Base-by-base conservation (phyloP, 352 stramenopile species). In the Pythium graminicola region DNA sequence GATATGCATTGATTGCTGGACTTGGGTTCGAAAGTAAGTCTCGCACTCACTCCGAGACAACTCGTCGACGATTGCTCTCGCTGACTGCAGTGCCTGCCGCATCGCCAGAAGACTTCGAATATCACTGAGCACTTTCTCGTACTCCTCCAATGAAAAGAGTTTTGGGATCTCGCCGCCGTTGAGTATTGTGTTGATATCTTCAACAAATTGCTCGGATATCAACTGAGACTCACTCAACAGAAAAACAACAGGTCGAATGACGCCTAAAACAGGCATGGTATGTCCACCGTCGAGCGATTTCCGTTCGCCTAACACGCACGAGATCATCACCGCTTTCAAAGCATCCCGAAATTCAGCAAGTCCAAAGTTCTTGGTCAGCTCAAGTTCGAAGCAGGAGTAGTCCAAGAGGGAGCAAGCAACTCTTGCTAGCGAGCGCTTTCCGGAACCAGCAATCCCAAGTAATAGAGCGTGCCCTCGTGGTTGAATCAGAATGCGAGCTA, bases 181-280 rank as follows among this genome's bases (percentile, higher is more conserved):
- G 26, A 98, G 67, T 8, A 98, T 67, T 45, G 97, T 97, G 68
- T 98, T 98, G 67, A 97, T 94, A 46, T 97, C 92, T 50, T 97
- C 92, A 20, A 97, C 50, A 52, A 97, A 97, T 2, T 81, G 92
- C 56, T 98, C 91, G 11, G 91, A 69, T 0, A 95, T 87, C 41
- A 98, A 97, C 59, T 98, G 91, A 1, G 86, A 88, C 43, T 98
- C 91, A 3, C 76, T 93, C 62, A 97, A 97, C 10, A 98, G 67
- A 47, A 97, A 97, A 2, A 96, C 82, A 2, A 96, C 86, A 1
- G 73, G 84, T 38, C 91, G 79, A 51, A n/a, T n/a, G n/a, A n/a
- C n/a, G n/a, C n/a, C n/a, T n/a, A n/a, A n/a, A n/a, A n/a, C n/a
- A n/a, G n/a, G n/a, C n/a, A n/a, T n/a, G n/a, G n/a, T n/a, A n/a